Conservation (phyloP, 495 filamentous ascomycete genomes). For the Podospora pseudopauciseta region DNA sequence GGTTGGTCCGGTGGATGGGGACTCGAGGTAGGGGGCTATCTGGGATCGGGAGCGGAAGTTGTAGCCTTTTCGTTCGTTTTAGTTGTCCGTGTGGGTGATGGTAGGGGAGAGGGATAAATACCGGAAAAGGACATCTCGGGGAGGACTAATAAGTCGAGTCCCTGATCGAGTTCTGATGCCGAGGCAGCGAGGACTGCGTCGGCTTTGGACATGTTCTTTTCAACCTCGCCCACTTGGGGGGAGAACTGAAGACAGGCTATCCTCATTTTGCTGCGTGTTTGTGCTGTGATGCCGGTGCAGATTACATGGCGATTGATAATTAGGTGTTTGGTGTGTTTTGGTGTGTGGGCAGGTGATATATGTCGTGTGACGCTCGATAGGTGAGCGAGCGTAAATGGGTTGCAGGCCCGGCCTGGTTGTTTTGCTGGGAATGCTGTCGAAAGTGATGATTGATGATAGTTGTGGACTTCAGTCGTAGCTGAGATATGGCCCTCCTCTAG, state of each 20-base stretch:
- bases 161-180: slow-evolving; percentile 51
- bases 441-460: not conserved
- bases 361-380: not conserved
- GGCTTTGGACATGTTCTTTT: slow-evolving; percentile 71
- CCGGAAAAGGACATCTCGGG: slow-evolving; percentile 88
- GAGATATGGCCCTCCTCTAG: not conserved
- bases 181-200: slow-evolving; percentile 63
- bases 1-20: slow-evolving; percentile 65
- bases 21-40: slow-evolving; percentile 80
- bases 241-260: slow-evolving; percentile 81
- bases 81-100: not conserved
- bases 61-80: slow-evolving; percentile 58
- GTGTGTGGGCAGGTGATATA: not conserved
- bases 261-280: slow-evolving; percentile 52
- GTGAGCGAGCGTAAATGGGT: not conserved
- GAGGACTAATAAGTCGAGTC: slow-evolving; percentile 70
- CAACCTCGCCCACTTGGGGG: slow-evolving; percentile 67
- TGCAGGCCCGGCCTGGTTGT: not conserved
- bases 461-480: too few species aligned
- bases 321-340: not conserved
- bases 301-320: not conserved
- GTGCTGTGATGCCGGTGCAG: not conserved
- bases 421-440: not conserved
- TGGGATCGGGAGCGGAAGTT: slow-evolving; percentile 78
- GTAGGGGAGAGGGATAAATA: slow-evolving; percentile 29